Evolutionary conservation across 2,329 filamentous ascomycete species (phyloP).

Genomic region (Fusarium anguioides): DNA sequence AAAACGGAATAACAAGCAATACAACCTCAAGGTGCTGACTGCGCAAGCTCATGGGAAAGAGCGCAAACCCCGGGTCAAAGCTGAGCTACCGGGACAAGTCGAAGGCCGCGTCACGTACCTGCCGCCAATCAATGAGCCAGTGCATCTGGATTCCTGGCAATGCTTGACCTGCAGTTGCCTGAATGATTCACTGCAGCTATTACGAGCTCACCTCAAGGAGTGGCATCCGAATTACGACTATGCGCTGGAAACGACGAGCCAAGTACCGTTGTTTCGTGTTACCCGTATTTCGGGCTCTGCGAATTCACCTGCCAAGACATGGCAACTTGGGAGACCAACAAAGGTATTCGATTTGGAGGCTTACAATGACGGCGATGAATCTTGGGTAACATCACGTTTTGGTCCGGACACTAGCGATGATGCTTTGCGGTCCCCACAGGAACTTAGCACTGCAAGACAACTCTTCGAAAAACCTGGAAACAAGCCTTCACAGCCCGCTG

Average conservation of each 20-base stretch:
- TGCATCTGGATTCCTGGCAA: slow-evolving; percentile 60
- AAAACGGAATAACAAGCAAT: slow-evolving; percentile 61
- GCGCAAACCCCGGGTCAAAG: slow-evolving; percentile 53
- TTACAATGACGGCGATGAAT: slow-evolving; percentile 58
- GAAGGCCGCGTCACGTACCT: slow-evolving; percentile 61
- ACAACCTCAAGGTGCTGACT: slow-evolving; percentile 70
- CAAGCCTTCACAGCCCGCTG: slow-evolving; percentile 20
- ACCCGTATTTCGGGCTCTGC: slow-evolving; percentile 46
- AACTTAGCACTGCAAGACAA: slow-evolving; percentile 35
- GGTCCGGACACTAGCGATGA: slow-evolving; percentile 50
- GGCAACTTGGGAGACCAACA: slow-evolving; percentile 56
- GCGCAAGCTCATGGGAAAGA: slow-evolving; percentile 67
- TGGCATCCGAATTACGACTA: slow-evolving; percentile 60
- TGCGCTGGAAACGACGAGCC: slow-evolving; percentile 51
- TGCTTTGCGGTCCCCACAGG: slow-evolving; percentile 40
- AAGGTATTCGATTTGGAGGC: slow-evolving; percentile 59
- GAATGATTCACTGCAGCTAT: slow-evolving; percentile 59
- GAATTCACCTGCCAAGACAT: slow-evolving; percentile 51
- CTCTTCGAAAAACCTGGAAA: slow-evolving; percentile 41
- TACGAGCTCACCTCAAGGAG: slow-evolving; percentile 61
- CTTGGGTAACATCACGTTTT: slow-evolving; percentile 58
- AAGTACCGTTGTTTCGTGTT: slow-evolving; percentile 55
- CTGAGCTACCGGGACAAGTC: slow-evolving; percentile 42
- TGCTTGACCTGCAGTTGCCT: slow-evolving; percentile 63
- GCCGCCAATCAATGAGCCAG: slow-evolving; percentile 56